These are phyloP conservation scores for Mycena vulgaris DNA, from an alignment of 768 basidiomycete species.

Conservation along the genomic window DNA sequence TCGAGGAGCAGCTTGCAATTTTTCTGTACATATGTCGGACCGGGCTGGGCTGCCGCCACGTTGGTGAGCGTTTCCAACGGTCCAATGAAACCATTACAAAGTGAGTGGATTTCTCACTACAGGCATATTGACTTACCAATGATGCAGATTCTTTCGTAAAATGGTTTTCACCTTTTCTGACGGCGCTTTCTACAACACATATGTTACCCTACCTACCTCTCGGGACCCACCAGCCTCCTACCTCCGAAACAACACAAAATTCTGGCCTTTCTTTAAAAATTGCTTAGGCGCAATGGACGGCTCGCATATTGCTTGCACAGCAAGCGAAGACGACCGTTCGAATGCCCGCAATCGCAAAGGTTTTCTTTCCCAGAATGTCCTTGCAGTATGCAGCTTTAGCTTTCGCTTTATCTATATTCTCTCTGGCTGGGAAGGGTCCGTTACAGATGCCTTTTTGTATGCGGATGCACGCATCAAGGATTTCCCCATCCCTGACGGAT, in stretches of 20 bases:
- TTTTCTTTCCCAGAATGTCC: constrained; percentile 46
- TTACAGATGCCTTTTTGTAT: constrained; percentile 44
- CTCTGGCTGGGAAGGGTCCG: constrained; percentile 46
- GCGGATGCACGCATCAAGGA: constrained; percentile 40
- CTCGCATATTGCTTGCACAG: constrained; percentile 41
- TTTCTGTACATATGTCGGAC: constrained; percentile 16
- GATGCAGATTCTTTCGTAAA: constrained; percentile 29
- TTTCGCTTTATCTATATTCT: constrained; percentile 48
- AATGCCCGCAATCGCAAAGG: not conserved
- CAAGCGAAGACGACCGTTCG: constrained; percentile 23
- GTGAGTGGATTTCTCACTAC: constrained; percentile 15
- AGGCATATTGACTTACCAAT: not conserved
- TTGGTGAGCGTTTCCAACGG: constrained; percentile 43
- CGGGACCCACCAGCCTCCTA: constrained; percentile 28
- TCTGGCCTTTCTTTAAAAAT: constrained; percentile 48
- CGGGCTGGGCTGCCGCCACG: constrained; percentile 34
- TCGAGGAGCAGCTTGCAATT: constrained; percentile 28
- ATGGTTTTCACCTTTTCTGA: constrained; percentile 20
- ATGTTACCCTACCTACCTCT: constrained; percentile 34
- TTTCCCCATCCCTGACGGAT: constrained; percentile 42
- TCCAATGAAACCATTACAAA: constrained; percentile 41
- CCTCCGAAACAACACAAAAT: constrained; percentile 44
- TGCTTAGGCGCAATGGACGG: constrained; percentile 50
- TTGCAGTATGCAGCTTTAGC: constrained; percentile 46
- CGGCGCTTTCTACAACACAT: constrained; percentile 32